phyloP scores from a whole-genome alignment of 805 yeast species.

The Maudiozyma saulgeensis region DNA sequence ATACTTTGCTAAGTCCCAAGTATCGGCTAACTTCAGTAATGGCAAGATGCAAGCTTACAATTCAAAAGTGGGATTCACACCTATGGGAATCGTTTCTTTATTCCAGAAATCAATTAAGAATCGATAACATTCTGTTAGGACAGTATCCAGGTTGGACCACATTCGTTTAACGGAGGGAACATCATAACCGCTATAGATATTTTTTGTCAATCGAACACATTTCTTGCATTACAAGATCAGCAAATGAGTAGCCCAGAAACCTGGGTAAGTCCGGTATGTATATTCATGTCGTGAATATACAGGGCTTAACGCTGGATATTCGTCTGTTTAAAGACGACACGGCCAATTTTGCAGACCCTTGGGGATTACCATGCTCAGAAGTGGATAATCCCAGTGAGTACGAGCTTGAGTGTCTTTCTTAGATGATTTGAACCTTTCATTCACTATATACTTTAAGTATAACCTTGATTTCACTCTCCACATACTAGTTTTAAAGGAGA shows the following conservation, averaged over 20 bases:
- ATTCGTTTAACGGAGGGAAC: not conserved
- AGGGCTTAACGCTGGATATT: not conserved
- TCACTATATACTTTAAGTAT: too few relatives aligned
- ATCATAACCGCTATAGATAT: not conserved
- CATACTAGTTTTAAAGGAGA: too few relatives aligned
- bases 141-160: not conserved
- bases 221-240: not conserved
- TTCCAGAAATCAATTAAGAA: not conserved
- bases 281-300: not conserved
- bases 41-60: not conserved
- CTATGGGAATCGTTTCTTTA: not conserved
- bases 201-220: not conserved
- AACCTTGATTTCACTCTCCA: not conserved
- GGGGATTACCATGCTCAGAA: not conserved
- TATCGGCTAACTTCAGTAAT: not conserved
- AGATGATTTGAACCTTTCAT: not conserved
- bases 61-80: not conserved
- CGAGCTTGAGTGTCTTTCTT: not conserved
- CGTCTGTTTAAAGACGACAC: not conserved
- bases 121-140: not conserved
- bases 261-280: not conserved
- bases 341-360: not conserved
- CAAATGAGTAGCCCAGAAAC: not conserved
- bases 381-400: not conserved
- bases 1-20: not conserved